Evolutionary conservation across 352 stramenopile species (phyloP), one percentile per base, ranked within the genome.

Genomic region (Achlya hypogyna): DNA sequence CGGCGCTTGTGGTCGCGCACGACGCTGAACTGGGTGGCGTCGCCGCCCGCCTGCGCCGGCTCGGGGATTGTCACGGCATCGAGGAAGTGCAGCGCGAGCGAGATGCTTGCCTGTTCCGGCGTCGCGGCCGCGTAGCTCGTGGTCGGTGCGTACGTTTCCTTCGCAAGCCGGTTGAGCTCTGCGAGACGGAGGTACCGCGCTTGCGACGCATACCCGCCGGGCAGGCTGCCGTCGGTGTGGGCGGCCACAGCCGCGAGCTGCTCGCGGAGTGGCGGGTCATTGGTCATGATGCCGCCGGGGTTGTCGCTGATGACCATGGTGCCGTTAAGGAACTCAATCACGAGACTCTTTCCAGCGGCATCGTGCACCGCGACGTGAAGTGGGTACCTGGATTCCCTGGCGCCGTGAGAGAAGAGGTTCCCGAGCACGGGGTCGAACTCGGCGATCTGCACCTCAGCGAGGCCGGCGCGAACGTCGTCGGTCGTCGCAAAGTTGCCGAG

Each of bases 21-120:
- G 53, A 91, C 71, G 2, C 74, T 85, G 78, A 78, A 91, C 63
- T 91, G 69, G 18, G 82, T 91, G 2, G 79, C 77, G 58, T 82
- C 78, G 10, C 45, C 71, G 47, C 72, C 74, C 4, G 73, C 56
- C 16, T 31, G 18, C 20, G 29, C 29, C 70, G 18, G 75, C 73
- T 28, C 75, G 72, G 58, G 49, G 27, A 70, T 45, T 31, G 86
- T 75, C 34, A 89, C 82, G 9, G 79, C 77, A 40, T 89, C 84
- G 31, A 91, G 51, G 22, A 91, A 54, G 53, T 91, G 82, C 8
- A 89, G 68, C 10, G 74, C 72, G 58, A 83, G 73, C 18, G 82
- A 82, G 27, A 91, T 67, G 0, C 34, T 70, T 0, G 67, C 72
- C 65, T 91, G 82, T 53, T 88, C 79, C 2, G 77, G 60, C 0